A percentile compares a stretch with the other conserved stretches of the same genome.
Evolutionary conservation across 73 alveolate species (phyloP).

Genomic region (Paramecium pentaurelia): DNA sequence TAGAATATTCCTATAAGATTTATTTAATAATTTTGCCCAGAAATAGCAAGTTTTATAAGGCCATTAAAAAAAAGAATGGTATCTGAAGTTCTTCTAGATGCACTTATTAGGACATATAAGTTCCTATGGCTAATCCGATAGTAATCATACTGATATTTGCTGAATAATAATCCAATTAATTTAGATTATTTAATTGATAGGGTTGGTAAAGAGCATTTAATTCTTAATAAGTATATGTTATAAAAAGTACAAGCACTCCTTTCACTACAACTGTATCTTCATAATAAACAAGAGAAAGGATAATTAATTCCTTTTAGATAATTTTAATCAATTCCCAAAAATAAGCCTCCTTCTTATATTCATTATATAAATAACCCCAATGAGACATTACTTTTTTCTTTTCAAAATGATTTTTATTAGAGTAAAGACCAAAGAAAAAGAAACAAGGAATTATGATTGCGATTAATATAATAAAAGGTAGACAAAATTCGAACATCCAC

Average conservation of each 20-base stretch:
- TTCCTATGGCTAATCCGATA: background rate
- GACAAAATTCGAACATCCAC: background rate
- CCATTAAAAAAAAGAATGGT: background rate
- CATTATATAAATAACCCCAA: background rate
- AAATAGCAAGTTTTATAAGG: background rate
- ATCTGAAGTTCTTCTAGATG: background rate
- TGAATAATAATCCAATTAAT: background rate
- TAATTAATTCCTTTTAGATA: background rate
- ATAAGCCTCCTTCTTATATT: background rate
- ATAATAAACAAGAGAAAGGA: background rate
- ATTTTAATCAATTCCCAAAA: conserved; percentile 29
- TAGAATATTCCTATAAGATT: background rate
- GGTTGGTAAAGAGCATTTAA: background rate
- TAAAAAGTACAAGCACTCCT: background rate
- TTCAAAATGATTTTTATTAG: background rate
- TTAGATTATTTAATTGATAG: background rate
- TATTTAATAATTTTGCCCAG: background rate
- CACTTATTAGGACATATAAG: background rate
- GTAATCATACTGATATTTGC: background rate
- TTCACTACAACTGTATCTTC: background rate
- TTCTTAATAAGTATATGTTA: background rate
- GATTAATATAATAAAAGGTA: background rate
- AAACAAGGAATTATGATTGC: background rate
- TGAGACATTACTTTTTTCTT: background rate
- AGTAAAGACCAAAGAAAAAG: background rate